Conservation (phyloP, 148 eudicot genomes). For the Amaranthus palmeri region DNA sequence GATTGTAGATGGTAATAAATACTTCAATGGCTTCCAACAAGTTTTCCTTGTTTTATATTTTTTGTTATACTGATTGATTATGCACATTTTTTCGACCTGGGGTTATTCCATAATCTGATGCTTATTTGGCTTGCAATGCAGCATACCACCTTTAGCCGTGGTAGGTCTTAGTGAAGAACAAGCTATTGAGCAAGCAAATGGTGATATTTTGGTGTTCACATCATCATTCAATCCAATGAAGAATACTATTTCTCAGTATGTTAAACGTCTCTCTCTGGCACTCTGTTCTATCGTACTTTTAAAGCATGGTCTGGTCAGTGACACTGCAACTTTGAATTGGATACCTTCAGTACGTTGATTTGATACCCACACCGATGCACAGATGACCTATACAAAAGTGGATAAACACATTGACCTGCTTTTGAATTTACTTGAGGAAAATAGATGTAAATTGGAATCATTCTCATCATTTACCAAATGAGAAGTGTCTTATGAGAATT, state of each 20-base stretch:
- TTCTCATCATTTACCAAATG: too few species aligned
- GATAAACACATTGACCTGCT: too few species aligned
- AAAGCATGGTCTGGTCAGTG: too few species aligned
- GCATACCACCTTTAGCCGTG: conserved; percentile 95
- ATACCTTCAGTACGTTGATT: too few species aligned
- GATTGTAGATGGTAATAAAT: neutral
- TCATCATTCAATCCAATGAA: conserved; percentile 95
- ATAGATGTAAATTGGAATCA: too few species aligned
- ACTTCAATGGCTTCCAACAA: neutral
- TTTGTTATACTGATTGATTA: neutral
- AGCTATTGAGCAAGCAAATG: conserved; percentile 81
- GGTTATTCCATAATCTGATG: conserved; percentile 1
- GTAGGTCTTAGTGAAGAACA: conserved; percentile 95
- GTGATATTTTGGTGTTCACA: conserved; percentile 77
- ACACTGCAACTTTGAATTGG: too few species aligned
- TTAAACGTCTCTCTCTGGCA: neutral
- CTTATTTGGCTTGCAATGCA: conserved; percentile 37
- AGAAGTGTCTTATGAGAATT: too few species aligned
- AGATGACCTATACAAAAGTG: too few species aligned
- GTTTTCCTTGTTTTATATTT: neutral
- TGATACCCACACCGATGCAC: too few species aligned
- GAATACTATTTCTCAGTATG: conserved; percentile 90
- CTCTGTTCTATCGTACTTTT: neutral
- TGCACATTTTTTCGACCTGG: neutral
- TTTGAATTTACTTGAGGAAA: too few species aligned